Evolutionary conservation across 164 flowering plant species (phyloP).

Genomic region (Nelumbo lutea): DNA sequence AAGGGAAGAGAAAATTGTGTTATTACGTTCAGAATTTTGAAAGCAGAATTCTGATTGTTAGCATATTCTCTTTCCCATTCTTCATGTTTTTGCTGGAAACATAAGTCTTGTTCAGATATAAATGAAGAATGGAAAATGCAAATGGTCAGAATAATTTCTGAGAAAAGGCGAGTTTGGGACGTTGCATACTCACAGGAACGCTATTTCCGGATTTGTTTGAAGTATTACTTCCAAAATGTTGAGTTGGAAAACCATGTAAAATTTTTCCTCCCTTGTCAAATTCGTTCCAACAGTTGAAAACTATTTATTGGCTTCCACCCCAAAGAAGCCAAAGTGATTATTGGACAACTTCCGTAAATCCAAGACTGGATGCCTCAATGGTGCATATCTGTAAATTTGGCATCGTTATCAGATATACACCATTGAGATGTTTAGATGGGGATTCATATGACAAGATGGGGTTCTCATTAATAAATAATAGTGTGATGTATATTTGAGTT

Average conservation of each 20-base stretch:
- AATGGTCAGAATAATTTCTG: too few species aligned
- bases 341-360: background rate
- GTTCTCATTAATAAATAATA: background rate
- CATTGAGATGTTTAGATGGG: background rate
- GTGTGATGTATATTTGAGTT: background rate
- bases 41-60: too few species aligned
- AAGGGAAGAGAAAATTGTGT: too few species aligned
- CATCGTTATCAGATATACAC: background rate
- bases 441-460: background rate
- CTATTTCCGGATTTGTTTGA: background rate
- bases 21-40: too few species aligned
- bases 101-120: too few species aligned
- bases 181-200: too few species aligned
- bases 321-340: background rate
- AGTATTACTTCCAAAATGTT: too few species aligned
- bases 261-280: background rate
- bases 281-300: background rate
- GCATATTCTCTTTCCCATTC: too few species aligned
- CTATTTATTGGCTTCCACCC: background rate
- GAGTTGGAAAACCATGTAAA: background rate
- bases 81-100: too few species aligned
- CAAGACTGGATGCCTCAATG: background rate
- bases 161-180: too few species aligned
- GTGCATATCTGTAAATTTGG: background rate
- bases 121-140: too few species aligned